phyloP scores from a whole-genome alignment of 805 yeast species.

The Kuraishia hungarica region DNA sequence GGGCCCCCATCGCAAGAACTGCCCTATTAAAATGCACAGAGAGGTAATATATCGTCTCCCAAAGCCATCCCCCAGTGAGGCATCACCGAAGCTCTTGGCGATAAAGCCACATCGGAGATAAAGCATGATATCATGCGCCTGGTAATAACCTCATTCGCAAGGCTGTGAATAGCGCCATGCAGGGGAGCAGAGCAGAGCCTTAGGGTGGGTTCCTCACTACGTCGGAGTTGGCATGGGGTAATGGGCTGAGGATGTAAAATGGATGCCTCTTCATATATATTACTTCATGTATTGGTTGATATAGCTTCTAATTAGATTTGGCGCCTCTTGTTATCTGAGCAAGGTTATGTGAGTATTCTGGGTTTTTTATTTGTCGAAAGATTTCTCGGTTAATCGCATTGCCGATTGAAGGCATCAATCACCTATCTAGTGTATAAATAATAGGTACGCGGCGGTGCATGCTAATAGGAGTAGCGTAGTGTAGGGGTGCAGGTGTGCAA shows the following conservation, averaged over 20 bases:
- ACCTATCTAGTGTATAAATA: background rate
- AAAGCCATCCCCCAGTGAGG: background rate
- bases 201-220: background rate
- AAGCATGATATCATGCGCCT: background rate
- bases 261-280: no score
- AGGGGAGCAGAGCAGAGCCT: background rate
- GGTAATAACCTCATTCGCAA: background rate
- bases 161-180: background rate
- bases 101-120: background rate
- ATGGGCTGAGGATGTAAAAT: no score
- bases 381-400: no score
- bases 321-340: no score
- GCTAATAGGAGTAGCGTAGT: background rate
- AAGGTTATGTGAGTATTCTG: no score
- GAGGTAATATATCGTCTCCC: no score
- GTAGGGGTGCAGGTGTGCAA: background rate
- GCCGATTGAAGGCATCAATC: background rate
- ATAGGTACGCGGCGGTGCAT: constrained; percentile 2
- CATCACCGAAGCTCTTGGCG: background rate
- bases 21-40: background rate
- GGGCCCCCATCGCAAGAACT: background rate
- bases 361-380: no score
- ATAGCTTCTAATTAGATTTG: no score
- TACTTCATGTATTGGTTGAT: no score
- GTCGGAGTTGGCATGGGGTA: no score